A percentile compares a stretch with the other conserved stretches of the same genome.
Conservation (phyloP, 805 yeast genomes). For the Yamadazyma philogaea region DNA sequence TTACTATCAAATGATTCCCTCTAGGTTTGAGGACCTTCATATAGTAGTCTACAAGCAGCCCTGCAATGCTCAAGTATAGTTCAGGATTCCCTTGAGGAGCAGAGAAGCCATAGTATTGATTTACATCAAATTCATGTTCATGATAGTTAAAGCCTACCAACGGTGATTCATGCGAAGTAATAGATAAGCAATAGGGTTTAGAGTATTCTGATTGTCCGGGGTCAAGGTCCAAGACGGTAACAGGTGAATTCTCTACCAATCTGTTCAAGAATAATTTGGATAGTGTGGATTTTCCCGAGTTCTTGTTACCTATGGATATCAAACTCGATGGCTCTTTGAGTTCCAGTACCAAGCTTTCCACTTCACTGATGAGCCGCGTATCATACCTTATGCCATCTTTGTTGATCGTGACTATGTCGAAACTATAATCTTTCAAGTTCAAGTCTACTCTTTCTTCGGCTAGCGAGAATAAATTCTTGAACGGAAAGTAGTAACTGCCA, state of each 20-base stretch:
- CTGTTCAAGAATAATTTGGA: conserved; percentile 52
- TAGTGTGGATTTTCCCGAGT: conserved; percentile 80
- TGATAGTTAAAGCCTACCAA: conserved; percentile 21
- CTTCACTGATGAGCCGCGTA: conserved; percentile 1
- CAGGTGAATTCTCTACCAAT: conserved; percentile 29
- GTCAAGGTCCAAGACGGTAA: conserved; percentile 69
- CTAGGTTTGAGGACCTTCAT: conserved; percentile 15
- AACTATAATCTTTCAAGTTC: conserved; percentile 28
- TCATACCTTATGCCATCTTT: conserved; percentile 9
- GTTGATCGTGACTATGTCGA: conserved; percentile 24
- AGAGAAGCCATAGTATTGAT: conserved; percentile 55
- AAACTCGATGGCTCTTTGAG: conserved; percentile 21
- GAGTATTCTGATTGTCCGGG: conserved; percentile 88
- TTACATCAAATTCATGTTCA: conserved; percentile 12
- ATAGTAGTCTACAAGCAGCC: conserved; percentile 37
- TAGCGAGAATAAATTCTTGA: conserved; percentile 39
- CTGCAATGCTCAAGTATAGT: conserved; percentile 46
- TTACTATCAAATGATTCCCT: conserved; percentile 51
- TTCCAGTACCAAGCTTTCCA: conserved; percentile 3
- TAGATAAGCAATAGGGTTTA: conserved; percentile 65
- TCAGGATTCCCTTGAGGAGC: conserved; percentile 68
- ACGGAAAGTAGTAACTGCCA: conserved; percentile 41
- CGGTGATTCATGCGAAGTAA: conserved; percentile 34
- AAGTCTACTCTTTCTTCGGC: conserved; percentile 9
- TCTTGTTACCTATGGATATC: conserved; percentile 62